Conservation (phyloP, 2,329 filamentous ascomycete genomes). For the Metarhizium rileyi region DNA sequence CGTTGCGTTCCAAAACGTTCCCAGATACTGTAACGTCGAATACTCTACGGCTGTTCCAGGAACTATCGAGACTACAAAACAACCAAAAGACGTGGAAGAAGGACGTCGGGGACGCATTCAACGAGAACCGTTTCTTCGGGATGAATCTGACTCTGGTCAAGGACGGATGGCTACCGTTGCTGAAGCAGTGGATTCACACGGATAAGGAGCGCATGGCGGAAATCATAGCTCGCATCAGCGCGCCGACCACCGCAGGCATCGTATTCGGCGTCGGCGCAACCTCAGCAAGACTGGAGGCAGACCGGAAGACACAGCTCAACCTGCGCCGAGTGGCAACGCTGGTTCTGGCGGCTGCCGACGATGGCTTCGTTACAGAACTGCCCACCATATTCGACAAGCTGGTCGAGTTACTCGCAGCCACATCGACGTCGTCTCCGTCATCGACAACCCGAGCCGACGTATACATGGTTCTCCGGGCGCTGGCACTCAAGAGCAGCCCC, state of each 20-base stretch:
- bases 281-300: constrained; percentile 87
- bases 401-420: constrained; percentile 76
- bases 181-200: constrained; percentile 73
- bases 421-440: constrained; percentile 81
- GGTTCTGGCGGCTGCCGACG: constrained; percentile 64
- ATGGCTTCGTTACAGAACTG: constrained; percentile 73
- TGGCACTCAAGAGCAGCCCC: constrained; percentile 69
- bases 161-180: constrained; percentile 69
- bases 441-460: constrained; percentile 82
- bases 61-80: constrained; percentile 67
- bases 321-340: constrained; percentile 74
- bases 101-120: constrained; percentile 85
- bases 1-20: constrained; percentile 74
- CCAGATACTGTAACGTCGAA: constrained; percentile 71
- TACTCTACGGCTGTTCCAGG: constrained; percentile 63
- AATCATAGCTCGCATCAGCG: constrained; percentile 64
- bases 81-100: constrained; percentile 89
- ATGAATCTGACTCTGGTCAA: constrained; percentile 55
- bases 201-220: constrained; percentile 88
- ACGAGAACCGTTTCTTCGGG: constrained; percentile 79
- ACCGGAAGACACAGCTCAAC: constrained; percentile 84
- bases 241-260: constrained; percentile 87
- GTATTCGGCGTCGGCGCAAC: constrained; percentile 98
- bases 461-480: constrained; percentile 75
- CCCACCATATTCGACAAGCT: constrained; percentile 68